Percentiles rank a stretch among this genome's conserved stretches.
Evolutionary conservation across 148 eudicot species (phyloP).

Genomic region (Suaeda aralocaspica): DNA sequence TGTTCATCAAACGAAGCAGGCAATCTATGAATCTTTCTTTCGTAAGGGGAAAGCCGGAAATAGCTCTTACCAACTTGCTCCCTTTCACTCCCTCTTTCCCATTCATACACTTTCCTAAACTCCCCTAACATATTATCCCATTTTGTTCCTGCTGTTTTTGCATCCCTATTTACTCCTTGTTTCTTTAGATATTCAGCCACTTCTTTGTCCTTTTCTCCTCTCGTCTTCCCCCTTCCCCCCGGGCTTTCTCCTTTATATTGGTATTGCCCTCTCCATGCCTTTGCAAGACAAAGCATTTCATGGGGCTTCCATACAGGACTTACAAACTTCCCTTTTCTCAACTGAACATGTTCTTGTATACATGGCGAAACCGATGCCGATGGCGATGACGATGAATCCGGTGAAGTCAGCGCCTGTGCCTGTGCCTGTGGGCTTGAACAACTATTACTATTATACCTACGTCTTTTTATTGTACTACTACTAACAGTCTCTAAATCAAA

Average conservation of each 20-base stretch:
- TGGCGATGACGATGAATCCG: conserved; percentile 27
- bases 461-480: too few species aligned
- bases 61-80: conserved; percentile 65
- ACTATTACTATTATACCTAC: too few species aligned
- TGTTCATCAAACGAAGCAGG: conserved; percentile 90
- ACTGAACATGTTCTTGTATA: conserved; percentile 33
- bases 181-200: conserved; percentile 60
- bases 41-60: conserved; percentile 67
- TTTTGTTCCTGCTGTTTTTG: conserved; percentile 79
- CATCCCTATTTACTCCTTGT: conserved; percentile 67
- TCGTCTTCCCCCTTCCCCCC: conserved; percentile 48
- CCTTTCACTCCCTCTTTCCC: conserved; percentile 78
- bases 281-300: conserved; percentile 74
- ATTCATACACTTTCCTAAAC: conserved; percentile 76
- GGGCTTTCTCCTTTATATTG: conserved; percentile 36
- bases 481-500: conserved; percentile 27
- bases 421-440: conserved; percentile 29
- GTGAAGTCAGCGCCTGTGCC: conserved; percentile 13
- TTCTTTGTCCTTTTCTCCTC: conserved; percentile 74
- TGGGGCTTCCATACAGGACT: conserved; percentile 91
- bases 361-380: too few species aligned
- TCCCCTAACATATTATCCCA: conserved; percentile 97
- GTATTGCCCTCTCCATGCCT: conserved; percentile 71
- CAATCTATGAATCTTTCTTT: conserved; percentile 62
- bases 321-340: conserved; percentile 74